Evolutionary conservation across 805 yeast species (phyloP).

Genomic region (Ogataea polymorpha): DNA sequence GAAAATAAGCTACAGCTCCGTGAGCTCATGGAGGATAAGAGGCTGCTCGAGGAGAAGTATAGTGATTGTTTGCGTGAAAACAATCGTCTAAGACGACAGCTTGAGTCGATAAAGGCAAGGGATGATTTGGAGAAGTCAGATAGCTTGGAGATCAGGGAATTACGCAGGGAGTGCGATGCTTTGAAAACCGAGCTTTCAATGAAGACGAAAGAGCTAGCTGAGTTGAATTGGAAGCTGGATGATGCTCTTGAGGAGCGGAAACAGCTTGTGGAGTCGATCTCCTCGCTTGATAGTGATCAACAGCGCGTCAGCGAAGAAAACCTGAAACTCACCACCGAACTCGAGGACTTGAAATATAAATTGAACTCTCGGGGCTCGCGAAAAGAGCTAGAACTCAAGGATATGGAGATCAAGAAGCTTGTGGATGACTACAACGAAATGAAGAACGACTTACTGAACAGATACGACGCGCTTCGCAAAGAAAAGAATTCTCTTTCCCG

Average conservation of each 20-base stretch:
- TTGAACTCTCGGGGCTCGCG: conserved; percentile 1
- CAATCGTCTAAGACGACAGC: conserved; percentile 34
- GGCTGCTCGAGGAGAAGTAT: conserved; percentile 38
- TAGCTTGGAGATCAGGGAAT: conserved; percentile 10
- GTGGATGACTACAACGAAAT: conserved; percentile 30
- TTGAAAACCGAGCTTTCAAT: conserved; percentile 11
- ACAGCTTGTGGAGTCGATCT: conserved; percentile 16
- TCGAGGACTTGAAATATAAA: conserved; percentile 16
- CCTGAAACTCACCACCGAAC: conserved; percentile 19
- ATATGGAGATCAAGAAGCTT: conserved; percentile 18
- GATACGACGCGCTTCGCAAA: conserved; percentile 23
- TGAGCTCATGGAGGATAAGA: conserved; percentile 35
- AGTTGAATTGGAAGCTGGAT: conserved; percentile 16
- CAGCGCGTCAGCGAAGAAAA: conserved; percentile 21
- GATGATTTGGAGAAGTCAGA: conserved; percentile 2
- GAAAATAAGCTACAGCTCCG: conserved; percentile 32
- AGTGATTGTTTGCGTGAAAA: conserved; percentile 38
- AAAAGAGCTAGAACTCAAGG: conserved; percentile 16
- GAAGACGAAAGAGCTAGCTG: conserved; percentile 16
- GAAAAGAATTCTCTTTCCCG: conserved; percentile 29
- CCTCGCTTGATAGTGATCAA: conserved; percentile 21
- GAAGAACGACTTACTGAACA: conserved; percentile 32
- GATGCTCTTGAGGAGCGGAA: conserved; percentile 15
- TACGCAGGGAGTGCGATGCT: conserved; percentile 12
- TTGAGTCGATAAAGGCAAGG: conserved; percentile 20